Evolutionary conservation across 1,139 yeast species (phyloP), one percentile per base, ranked within the genome.

Genomic region (Candida sp.): DNA sequence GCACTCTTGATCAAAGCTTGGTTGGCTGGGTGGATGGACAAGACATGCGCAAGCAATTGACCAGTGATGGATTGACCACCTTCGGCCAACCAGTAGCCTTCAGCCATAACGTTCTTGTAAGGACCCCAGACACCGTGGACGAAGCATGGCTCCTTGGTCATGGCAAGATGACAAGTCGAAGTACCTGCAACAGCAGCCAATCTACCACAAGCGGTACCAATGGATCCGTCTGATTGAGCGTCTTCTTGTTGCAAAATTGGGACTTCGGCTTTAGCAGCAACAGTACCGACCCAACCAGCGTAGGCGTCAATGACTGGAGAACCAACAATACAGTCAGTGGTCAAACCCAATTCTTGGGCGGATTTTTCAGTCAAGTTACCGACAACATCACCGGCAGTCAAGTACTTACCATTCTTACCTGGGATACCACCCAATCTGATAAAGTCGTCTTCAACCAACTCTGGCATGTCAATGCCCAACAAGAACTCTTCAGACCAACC

Each of bases 101-200:
- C 89, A 22, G 96, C 90, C 77, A 94, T 80, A 8, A 90, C 97
- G 67, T 93, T 97, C 62, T 92, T 82, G 72, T 94, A 94, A 3
- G 99, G 99, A 23, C 99, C 99, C 99, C 99, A 94, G 33, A 94
- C 98, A 52, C 99, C 99, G 46, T 91, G 85, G 11, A 94, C 98
- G 67, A 94, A 93, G 46, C 91, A 84, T 0, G 97, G 90, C 32
- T 90, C 88, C 56, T 84, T 81, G 34, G 97, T 88, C 81, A 93
- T 81, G 53, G 92, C 93, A 61, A 94, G 84, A 69, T 94, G 99
- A 68, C 99, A 94, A 2, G 99, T 94, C 1, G 98, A 92, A 5
- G 99, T 94, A 54, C 99, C 99, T 0, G 99, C 99, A 28, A 94
- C 98, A 1, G 98, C 97, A 12, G 99, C 98, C 60, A 94, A 77